A percentile compares a stretch with the other conserved stretches of the same genome.
These are phyloP conservation scores for Thermothielavioides terrestris DNA, from an alignment of 495 filamentous ascomycete genomes.

Conservation along the genomic window DNA sequence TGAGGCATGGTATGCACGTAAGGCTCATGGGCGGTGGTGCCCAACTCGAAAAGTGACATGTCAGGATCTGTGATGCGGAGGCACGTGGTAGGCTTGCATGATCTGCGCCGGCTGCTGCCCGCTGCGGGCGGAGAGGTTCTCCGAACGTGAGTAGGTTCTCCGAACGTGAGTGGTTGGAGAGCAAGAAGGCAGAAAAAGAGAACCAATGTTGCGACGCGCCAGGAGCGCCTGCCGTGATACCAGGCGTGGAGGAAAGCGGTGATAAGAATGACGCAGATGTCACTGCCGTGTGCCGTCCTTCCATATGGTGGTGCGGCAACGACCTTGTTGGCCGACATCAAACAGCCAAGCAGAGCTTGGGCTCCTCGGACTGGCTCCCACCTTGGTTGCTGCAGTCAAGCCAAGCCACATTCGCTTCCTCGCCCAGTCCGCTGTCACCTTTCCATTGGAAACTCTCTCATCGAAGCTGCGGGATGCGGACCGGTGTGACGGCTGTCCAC, in stretches of 20 bases:
- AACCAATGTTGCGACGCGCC: not conserved
- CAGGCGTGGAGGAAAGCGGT: not conserved
- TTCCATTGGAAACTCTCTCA: not conserved
- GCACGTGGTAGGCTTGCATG: slow-evolving; percentile 5
- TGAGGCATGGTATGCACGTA: not conserved
- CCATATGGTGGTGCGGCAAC: not conserved
- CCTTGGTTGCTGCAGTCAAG: not conserved
- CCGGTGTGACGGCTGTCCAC: slow-evolving; percentile 3
- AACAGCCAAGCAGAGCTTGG: not conserved
- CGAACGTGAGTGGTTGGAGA: not conserved
- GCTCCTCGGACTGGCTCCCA: not conserved
- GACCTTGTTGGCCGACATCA: not conserved
- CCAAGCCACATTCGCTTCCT: slow-evolving; percentile 3
- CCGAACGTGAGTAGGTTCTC: not conserved
- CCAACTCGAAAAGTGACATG: not conserved
- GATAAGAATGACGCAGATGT: not conserved
- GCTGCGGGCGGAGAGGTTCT: not conserved
- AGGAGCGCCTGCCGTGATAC: not conserved
- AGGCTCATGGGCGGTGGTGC: not conserved
- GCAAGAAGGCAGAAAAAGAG: not conserved
- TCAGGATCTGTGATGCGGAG: not conserved
- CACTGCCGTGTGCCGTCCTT: not conserved
- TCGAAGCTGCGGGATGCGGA: not conserved
- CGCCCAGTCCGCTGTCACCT: not conserved
- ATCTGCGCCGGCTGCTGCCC: not conserved